Percentiles rank a stretch among this genome's conserved stretches.
Evolutionary conservation across 2,329 filamentous ascomycete genomes (phyloP).

Genomic region (Dothistroma septosporum): DNA sequence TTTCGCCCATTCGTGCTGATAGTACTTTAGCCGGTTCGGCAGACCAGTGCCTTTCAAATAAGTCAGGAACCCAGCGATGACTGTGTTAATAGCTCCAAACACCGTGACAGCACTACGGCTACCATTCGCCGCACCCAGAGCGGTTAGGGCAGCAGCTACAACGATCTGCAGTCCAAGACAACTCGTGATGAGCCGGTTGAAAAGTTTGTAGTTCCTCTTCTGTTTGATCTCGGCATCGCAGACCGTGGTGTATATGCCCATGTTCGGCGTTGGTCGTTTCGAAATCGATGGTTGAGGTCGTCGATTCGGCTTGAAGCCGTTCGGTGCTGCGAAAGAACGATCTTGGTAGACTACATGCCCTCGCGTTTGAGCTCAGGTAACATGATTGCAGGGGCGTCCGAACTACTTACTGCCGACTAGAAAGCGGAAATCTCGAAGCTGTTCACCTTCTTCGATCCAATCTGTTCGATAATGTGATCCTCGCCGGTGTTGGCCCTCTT

Average conservation of each 20-base stretch:
- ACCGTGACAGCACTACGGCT: conserved; percentile 19
- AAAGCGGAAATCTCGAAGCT: conserved; percentile 16
- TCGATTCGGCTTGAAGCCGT: conserved; percentile 16
- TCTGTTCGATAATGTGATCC: background rate
- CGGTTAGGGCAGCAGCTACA: conserved; percentile 23
- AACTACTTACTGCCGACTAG: conserved; percentile 18
- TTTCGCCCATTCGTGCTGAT: conserved; percentile 22
- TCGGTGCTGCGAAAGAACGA: conserved; percentile 15
- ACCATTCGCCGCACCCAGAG: conserved; percentile 17
- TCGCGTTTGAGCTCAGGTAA: background rate
- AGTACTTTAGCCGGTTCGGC: conserved; percentile 21
- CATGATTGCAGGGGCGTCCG: background rate
- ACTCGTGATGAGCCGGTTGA: conserved; percentile 17
- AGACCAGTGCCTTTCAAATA: conserved; percentile 24
- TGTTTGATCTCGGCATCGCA: conserved; percentile 21
- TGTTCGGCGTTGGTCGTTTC: conserved; percentile 15
- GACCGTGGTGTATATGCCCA: conserved; percentile 21
- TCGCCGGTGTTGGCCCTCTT: too few relatives aligned
- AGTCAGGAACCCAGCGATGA: conserved; percentile 23
- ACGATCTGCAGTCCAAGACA: conserved; percentile 21
- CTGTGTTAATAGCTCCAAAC: conserved; percentile 24
- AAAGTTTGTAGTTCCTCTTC: conserved; percentile 19
- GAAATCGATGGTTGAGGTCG: conserved; percentile 11
- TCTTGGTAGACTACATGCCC: conserved; percentile 21
- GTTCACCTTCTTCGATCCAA: background rate